Percentiles rank a stretch among this genome's conserved stretches.
phyloP scores from a whole-genome alignment of 176 grass and related monocot genomes.

The Alopecurus myosuroides region DNA sequence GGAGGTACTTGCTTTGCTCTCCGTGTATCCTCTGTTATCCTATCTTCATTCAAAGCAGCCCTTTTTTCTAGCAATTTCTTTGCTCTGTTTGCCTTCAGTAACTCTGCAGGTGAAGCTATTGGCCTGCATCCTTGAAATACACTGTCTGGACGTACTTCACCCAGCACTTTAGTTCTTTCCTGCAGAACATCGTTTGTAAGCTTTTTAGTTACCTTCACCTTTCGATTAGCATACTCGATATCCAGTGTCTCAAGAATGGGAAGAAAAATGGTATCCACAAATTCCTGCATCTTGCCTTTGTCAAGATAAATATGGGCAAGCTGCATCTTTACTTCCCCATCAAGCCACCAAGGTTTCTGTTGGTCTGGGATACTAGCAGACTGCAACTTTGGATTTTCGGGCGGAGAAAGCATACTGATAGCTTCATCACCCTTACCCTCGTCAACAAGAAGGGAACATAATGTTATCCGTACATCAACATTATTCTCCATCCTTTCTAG shows the following conservation, averaged over 20 bases:
- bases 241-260: conserved; percentile 71
- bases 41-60: conserved; percentile 61
- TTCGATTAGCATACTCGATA: conserved; percentile 76
- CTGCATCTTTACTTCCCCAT: conserved; percentile 80
- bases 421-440: conserved; percentile 62
- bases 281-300: conserved; percentile 61
- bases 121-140: conserved; percentile 87
- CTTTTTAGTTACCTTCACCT: conserved; percentile 54
- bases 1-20: conserved; percentile 78
- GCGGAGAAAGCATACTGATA: conserved; percentile 71
- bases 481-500: conserved; percentile 60
- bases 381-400: conserved; percentile 35
- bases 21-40: conserved; percentile 45
- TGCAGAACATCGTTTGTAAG: conserved; percentile 67
- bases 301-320: conserved; percentile 73
- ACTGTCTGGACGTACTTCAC: conserved; percentile 56
- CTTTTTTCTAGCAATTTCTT: conserved; percentile 74
- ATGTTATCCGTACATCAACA: conserved; percentile 57
- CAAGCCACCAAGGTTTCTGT: conserved; percentile 76
- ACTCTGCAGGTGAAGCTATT: conserved; percentile 57
- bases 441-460: conserved; percentile 67
- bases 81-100: conserved; percentile 78
- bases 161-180: conserved; percentile 81
- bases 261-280: conserved; percentile 74
- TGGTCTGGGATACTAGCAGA: conserved; percentile 28